Conservation (phyloP, 768 basidiomycete genomes). For the Amanita phalloides region DNA sequence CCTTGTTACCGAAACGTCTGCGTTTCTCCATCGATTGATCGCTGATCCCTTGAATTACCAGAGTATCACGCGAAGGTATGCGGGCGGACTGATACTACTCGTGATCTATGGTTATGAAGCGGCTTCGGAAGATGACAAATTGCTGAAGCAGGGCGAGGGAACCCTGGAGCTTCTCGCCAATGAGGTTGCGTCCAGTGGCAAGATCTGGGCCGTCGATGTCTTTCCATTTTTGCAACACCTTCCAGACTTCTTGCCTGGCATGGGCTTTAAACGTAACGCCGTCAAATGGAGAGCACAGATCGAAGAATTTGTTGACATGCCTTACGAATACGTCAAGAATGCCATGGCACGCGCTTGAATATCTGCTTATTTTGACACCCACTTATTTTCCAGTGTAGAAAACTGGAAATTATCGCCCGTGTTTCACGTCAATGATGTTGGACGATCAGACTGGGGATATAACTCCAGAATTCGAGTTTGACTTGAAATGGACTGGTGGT, state of each 20-base stretch:
- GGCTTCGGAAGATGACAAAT: conserved; percentile 24
- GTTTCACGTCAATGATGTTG: conserved; percentile 44
- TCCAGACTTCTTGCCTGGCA: conserved; percentile 60
- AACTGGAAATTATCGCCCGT: conserved; percentile 27
- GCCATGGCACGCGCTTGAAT: conserved; percentile 39
- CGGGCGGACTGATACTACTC: conserved; percentile 44
- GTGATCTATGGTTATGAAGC: conserved; percentile 55
- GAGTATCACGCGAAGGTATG: conserved; percentile 36
- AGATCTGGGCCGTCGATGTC: conserved; percentile 40
- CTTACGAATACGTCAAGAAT: conserved; percentile 48
- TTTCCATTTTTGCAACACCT: conserved; percentile 41
- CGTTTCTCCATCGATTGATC: conserved; percentile 46
- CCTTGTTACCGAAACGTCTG: conserved; percentile 42
- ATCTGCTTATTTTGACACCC: conserved; percentile 1
- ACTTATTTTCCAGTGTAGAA: conserved; percentile 18
- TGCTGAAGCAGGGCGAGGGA: conserved; percentile 29
- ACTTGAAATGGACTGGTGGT: conserved; percentile 72
- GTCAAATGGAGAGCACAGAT: conserved; percentile 50
- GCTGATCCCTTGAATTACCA: conserved; percentile 26
- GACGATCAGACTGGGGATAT: conserved; percentile 31
- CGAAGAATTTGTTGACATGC: conserved; percentile 54
- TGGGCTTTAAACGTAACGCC: conserved; percentile 55
- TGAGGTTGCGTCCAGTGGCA: conserved; percentile 29
- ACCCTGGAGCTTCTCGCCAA: conserved; percentile 30
- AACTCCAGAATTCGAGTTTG: conserved; percentile 42